Percentiles rank a stretch among this genome's conserved stretches.
phyloP scores from a whole-genome alignment of 1,284 basidiomycete species.

The Tremellales sp. region DNA sequence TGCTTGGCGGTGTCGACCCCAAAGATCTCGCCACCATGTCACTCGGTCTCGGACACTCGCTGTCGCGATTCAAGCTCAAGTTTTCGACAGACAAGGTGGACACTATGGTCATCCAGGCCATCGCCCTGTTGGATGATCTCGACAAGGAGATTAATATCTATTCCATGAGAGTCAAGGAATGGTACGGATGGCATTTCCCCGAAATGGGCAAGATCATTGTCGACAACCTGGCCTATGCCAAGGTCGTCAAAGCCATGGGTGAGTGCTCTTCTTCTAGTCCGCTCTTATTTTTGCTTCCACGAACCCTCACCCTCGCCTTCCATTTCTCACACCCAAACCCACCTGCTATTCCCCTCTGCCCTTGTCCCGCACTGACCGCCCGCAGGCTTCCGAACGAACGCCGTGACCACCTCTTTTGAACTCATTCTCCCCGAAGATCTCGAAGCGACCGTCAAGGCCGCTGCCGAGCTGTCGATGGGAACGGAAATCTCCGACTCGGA shows the following conservation, averaged over 20 bases:
- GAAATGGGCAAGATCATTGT: slow-evolving; percentile 98
- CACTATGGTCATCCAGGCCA: slow-evolving; percentile 98
- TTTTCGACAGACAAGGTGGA: slow-evolving; percentile 99
- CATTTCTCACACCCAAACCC: background rate
- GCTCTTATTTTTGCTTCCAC: too few species aligned
- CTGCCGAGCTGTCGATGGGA: slow-evolving; percentile 96
- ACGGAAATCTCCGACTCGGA: slow-evolving; percentile 97
- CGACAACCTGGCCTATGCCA: slow-evolving; percentile 96
- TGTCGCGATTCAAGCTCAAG: slow-evolving; percentile 97
- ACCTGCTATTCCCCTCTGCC: too few species aligned
- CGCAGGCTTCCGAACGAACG: slow-evolving; percentile 87
- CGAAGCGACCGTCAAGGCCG: slow-evolving; percentile 83
- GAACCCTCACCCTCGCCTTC: slow-evolving; percentile 10
- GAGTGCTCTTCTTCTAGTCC: slow-evolving; percentile 23
- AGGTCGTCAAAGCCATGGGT: slow-evolving; percentile 84
- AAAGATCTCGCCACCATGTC: slow-evolving; percentile 97
- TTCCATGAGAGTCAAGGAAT: slow-evolving; percentile 98
- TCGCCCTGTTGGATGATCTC: slow-evolving; percentile 94
- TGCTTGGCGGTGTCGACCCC: slow-evolving; percentile 88
- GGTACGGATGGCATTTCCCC: slow-evolving; percentile 99
- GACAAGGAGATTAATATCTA: slow-evolving; percentile 99
- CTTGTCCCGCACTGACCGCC: slow-evolving; percentile 1
- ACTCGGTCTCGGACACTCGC: slow-evolving; percentile 90
- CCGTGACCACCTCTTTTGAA: slow-evolving; percentile 73
- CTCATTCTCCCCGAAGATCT: slow-evolving; percentile 91